Conservation (phyloP, 371 early-diverging fungal genomes). For the Globomyces sp. region DNA sequence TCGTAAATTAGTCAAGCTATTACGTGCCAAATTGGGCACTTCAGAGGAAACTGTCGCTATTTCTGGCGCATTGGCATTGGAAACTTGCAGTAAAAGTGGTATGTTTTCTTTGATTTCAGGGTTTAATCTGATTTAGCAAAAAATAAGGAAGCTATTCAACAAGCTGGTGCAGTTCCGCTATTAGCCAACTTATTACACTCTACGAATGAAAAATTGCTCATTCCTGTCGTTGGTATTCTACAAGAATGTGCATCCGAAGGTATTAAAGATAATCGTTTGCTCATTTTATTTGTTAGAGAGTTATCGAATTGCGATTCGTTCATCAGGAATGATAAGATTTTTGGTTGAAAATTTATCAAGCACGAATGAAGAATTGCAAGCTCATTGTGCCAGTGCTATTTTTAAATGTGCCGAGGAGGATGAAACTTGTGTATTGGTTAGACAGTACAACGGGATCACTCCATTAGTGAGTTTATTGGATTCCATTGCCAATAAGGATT, state of each 20-base stretch:
- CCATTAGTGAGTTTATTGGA: conserved; percentile 56
- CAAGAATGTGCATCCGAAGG: conserved; percentile 55
- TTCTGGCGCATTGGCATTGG: conserved; percentile 55
- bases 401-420: conserved; percentile 64
- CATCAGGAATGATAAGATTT: conserved; percentile 55
- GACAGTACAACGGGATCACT: conserved; percentile 46
- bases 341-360: conserved; percentile 56
- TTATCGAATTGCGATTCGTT: conserved; percentile 51
- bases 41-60: conserved; percentile 51
- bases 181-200: conserved; percentile 56
- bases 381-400: conserved; percentile 58
- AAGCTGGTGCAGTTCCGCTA: conserved; percentile 54
- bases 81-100: conserved; percentile 55
- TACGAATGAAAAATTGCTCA: conserved; percentile 51
- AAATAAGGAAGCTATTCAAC: conserved; percentile 59
- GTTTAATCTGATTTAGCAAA: conserved; percentile 26
- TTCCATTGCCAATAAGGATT: conserved; percentile 49
- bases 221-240: conserved; percentile 59
- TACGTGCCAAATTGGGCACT: conserved; percentile 46
- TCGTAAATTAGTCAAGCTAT: conserved; percentile 49
- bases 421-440: conserved; percentile 52
- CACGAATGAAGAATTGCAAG: conserved; percentile 52
- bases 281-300: conserved; percentile 21
- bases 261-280: conserved; percentile 23
- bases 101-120: conserved; percentile 18